Conservation (phyloP, 371 early-diverging fungal genomes). For the Apophysomyces sp. region DNA sequence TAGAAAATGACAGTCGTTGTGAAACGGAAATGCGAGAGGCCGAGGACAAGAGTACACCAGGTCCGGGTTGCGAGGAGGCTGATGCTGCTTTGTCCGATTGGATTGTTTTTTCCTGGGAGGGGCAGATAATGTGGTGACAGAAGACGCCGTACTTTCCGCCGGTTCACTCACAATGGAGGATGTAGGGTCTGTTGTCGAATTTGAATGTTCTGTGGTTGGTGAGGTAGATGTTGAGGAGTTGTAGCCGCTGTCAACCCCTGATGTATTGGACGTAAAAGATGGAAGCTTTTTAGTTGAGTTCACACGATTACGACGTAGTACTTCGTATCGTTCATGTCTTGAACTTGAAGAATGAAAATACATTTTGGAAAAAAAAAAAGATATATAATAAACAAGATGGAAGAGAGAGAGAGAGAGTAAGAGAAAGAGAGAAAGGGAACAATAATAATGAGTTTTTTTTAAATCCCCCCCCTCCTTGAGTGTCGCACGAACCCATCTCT, state of each 20-base stretch:
- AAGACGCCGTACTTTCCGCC: slow-evolving; percentile 2
- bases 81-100: slow-evolving; percentile 11
- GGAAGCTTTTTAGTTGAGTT: slow-evolving; percentile 22
- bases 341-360: slow-evolving; percentile 42
- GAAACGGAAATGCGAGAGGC: slow-evolving; percentile 52
- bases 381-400: neutral
- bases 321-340: slow-evolving; percentile 38
- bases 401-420: slow-evolving; percentile 6
- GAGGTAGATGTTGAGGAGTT: slow-evolving; percentile 36
- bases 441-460: slow-evolving; percentile 1
- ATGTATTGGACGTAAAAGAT: slow-evolving; percentile 34
- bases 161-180: neutral
- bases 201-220: slow-evolving; percentile 13
- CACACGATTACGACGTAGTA: slow-evolving; percentile 17
- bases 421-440: slow-evolving; percentile 9
- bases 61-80: slow-evolving; percentile 41
- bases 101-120: slow-evolving; percentile 7
- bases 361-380: slow-evolving; percentile 10
- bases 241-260: slow-evolving; percentile 45
- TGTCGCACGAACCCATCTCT: slow-evolving; percentile 5
- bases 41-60: slow-evolving; percentile 50
- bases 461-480: neutral
- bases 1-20: slow-evolving; percentile 53
- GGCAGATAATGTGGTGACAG: slow-evolving; percentile 4
- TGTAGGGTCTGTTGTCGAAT: slow-evolving; percentile 3